Percentiles rank a stretch among this genome's conserved stretches.
These are phyloP conservation scores for Pinus albicaulis DNA, from an alignment of 75 land plant genomes.

Conservation along the genomic window DNA sequence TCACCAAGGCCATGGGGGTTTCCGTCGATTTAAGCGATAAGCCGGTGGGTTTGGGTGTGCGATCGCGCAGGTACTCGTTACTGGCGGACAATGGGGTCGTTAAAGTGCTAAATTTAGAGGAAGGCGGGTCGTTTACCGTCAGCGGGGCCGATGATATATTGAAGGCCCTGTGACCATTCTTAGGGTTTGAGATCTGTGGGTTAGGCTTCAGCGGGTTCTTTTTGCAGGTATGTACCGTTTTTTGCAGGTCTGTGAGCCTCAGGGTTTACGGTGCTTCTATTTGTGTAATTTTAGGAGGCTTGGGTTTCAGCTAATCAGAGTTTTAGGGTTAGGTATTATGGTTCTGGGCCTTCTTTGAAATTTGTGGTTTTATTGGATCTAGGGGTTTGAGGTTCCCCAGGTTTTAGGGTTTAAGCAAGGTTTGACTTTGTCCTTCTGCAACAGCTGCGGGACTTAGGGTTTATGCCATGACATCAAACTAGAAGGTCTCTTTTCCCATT, in stretches of 20 bases:
- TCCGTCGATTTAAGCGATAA: slow-evolving; percentile 74
- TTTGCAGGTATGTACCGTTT: too few relatives aligned
- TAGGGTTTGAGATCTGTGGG: not conserved
- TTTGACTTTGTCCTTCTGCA: too few relatives aligned
- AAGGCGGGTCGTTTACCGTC: slow-evolving; percentile 69
- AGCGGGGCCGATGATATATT: slow-evolving; percentile 86
- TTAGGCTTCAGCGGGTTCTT: too few relatives aligned
- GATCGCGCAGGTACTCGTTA: slow-evolving; percentile 69
- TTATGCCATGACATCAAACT: too few relatives aligned
- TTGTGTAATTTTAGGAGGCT: not conserved
- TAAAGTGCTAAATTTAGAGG: slow-evolving; percentile 79
- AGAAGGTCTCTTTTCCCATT: too few relatives aligned
- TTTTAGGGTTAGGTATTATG: not conserved
- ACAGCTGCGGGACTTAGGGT: too few relatives aligned
- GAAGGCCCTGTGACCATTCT: slow-evolving; percentile 47
- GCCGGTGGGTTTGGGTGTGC: slow-evolving; percentile 69
- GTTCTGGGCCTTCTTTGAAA: not conserved
- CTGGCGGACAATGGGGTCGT: slow-evolving; percentile 84
- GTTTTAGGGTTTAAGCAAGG: not conserved
- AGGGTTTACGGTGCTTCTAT: not conserved
- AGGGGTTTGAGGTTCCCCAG: not conserved
- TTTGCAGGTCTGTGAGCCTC: too few relatives aligned
- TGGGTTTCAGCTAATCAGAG: not conserved
- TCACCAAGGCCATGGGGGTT: slow-evolving; percentile 69
- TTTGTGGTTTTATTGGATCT: not conserved